phyloP scores from a whole-genome alignment of 1,139 yeast genomes.

The Diutina siamensis region DNA sequence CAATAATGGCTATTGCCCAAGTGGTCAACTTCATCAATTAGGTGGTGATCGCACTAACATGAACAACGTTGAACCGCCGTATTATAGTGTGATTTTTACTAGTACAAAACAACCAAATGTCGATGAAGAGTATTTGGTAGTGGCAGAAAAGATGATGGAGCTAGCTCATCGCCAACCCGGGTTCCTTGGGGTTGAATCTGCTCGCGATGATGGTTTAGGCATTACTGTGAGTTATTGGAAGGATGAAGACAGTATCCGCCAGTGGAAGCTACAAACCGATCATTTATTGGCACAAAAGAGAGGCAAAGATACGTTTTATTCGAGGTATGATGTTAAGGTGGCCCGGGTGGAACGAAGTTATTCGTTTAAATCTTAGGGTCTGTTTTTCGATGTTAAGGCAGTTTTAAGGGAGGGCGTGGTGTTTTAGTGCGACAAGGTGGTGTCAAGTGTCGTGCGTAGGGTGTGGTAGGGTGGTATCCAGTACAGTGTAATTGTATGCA shows the following conservation, averaged over 20 bases:
- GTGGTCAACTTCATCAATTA: too few relatives aligned
- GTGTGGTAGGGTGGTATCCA: too few relatives aligned
- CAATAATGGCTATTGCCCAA: too few relatives aligned
- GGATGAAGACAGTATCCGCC: not conserved
- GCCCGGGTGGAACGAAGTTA: not conserved
- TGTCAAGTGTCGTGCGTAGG: too few relatives aligned
- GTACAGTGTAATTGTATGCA: too few relatives aligned
- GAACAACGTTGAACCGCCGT: not conserved
- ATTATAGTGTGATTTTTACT: not conserved
- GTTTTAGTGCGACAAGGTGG: too few relatives aligned
- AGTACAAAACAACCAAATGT: not conserved
- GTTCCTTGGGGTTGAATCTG: constrained; percentile 1
- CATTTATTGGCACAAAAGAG: not conserved
- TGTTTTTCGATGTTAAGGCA: not conserved
- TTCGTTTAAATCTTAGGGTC: not conserved
- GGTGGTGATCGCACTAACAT: too few relatives aligned
- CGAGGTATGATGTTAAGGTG: not conserved
- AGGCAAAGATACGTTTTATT: not conserved
- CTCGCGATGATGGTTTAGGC: not conserved
- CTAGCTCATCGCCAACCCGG: not conserved
- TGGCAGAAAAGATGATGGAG: not conserved
- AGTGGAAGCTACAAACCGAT: not conserved
- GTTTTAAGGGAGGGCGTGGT: not conserved
- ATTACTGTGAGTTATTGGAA: constrained; percentile 4
- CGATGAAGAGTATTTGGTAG: not conserved